Evolutionary conservation across 208 protist genomes (phyloP), one percentile per base, ranked within the genome.

Genomic region (Leishmania gerbilli): DNA sequence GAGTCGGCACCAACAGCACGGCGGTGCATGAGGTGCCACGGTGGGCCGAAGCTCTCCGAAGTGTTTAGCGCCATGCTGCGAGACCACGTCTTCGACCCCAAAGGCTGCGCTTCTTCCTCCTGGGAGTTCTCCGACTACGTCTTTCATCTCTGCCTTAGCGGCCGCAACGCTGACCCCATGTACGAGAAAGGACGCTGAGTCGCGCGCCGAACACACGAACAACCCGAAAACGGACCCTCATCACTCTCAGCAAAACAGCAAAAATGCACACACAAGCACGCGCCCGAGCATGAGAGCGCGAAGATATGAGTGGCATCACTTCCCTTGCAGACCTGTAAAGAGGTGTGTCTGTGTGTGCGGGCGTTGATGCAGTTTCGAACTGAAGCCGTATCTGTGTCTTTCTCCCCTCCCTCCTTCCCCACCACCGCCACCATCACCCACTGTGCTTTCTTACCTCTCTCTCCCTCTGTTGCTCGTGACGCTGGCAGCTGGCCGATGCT

Each of bases 1-100:
- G 85, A 86, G 71, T 87, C 84, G 62, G 83, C 85, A 27, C 85
- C 87, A 58, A 82, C 81, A 13, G 80, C 86, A 62, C 80, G 82
- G 55, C 75, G 74, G 24, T 71, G 69, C 11, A 34, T 85, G 76
- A 76, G 79, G 9, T 81, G 79, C 19, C 77, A 71, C 4, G 24
- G 71, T 31, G 81, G 81, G 1, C 62, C 71, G 24, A 71, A 71
- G 31, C 60, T 86, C 27, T 75, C 58, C 42, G 77, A 79, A 51
- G n/a, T 86, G 27, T 72, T 86, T 55, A 76, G 76, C 24, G 62
- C 60, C 19, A 82, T 87, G 69, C 68, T 81, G 79, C 76, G 75
- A 60, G 83, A 83, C 42, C 49, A 49, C 68, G 65, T 84, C 34
- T 82, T 89, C 45, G 75, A 86, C 71, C 71, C 85, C 13, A 85